Percentiles rank a stretch among this genome's conserved stretches.
Evolutionary conservation across 2,329 filamentous ascomycete genomes (phyloP).

Genomic region (Coleophoma crateriformis): DNA sequence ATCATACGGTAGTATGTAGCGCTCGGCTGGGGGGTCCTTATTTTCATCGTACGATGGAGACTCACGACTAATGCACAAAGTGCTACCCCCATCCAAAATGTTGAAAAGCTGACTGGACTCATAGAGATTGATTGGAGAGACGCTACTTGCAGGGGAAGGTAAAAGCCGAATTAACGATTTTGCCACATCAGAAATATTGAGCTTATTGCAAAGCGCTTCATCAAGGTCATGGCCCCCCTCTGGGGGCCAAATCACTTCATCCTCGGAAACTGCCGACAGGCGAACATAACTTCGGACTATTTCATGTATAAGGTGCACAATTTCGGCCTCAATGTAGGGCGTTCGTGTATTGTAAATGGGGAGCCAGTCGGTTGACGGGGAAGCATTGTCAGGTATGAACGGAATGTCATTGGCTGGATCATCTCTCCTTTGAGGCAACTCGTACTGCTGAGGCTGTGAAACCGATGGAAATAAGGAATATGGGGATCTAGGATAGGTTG

Average conservation of each 20-base stretch:
- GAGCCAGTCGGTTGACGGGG: neutral
- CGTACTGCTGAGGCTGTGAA: too few relatives aligned
- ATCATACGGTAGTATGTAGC: neutral
- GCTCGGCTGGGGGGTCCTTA: neutral
- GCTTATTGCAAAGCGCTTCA: neutral
- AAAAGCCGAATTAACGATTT: neutral
- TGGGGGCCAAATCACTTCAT: neutral
- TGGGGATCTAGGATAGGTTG: too few relatives aligned
- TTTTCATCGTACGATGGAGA: neutral
- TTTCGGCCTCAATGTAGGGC: neutral
- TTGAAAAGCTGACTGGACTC: neutral
- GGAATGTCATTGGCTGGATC: neutral
- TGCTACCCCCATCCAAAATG: neutral
- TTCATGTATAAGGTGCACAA: neutral
- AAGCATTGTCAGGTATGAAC: neutral
- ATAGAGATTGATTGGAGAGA: neutral
- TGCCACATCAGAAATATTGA: neutral
- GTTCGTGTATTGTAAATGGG: neutral
- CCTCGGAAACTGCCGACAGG: neutral
- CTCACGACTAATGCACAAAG: neutral
- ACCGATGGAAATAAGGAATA: too few relatives aligned
- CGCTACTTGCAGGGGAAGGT: neutral
- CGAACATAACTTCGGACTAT: neutral
- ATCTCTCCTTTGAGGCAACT: too few relatives aligned
- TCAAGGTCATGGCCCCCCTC: neutral